A percentile compares a stretch with the other conserved stretches of the same genome.
Conservation (phyloP, 2,329 filamentous ascomycete genomes). For the Aspergillus texensis region DNA sequence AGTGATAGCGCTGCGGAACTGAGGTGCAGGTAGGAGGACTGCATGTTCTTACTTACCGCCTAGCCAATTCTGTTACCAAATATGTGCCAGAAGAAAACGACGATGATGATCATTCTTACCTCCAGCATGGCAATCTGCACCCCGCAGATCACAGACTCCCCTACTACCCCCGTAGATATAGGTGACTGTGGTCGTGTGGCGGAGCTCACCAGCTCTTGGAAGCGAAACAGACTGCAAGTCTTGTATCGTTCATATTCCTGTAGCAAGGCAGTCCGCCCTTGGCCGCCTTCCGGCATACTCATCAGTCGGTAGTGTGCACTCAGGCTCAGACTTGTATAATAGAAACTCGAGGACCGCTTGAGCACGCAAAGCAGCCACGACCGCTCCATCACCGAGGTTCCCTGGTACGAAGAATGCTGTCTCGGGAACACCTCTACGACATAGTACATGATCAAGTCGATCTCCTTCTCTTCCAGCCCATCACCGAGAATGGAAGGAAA, state of each 20-base stretch:
- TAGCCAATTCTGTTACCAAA: neutral
- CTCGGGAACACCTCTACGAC: neutral
- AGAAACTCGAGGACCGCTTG: neutral
- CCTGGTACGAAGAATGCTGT: neutral
- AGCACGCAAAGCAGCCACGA: neutral
- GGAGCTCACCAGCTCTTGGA: neutral
- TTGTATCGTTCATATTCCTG: neutral
- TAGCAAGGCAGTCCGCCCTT: neutral
- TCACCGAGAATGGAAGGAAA: neutral
- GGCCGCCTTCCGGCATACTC: neutral
- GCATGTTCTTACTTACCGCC: neutral
- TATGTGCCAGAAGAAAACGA: too few relatives aligned
- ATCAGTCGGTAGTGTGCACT: neutral
- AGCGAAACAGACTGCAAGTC: neutral
- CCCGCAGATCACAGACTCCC: neutral
- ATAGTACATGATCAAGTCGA: neutral
- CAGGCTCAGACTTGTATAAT: neutral
- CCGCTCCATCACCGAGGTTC: neutral
- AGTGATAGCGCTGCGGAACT: neutral
- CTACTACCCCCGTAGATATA: neutral
- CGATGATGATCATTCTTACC: neutral
- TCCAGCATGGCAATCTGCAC: neutral
- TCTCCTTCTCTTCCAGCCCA: neutral
- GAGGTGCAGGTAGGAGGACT: neutral
- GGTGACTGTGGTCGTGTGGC: neutral